A percentile compares a stretch with the other conserved stretches of the same genome.
Conservation (phyloP, 305 asterid genomes). For the Solanum aculeatissimum region DNA sequence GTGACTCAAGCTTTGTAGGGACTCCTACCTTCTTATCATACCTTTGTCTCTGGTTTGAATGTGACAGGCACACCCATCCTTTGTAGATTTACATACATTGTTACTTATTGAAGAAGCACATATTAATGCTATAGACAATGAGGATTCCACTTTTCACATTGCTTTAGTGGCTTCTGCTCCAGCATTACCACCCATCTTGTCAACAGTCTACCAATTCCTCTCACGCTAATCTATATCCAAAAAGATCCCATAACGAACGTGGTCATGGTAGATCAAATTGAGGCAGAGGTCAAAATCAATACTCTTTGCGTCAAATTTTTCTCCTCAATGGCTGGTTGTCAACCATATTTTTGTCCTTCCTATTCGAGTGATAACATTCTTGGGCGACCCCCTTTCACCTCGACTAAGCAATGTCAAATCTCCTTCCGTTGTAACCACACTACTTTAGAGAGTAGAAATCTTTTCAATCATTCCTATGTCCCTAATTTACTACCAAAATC, state of each 20-base stretch:
- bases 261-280: background rate
- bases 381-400: background rate
- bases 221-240: background rate
- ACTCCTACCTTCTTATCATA: background rate
- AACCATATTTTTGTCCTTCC: background rate
- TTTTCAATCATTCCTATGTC: background rate
- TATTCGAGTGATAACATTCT: background rate
- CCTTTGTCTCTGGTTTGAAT: background rate
- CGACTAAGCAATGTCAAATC: background rate
- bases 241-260: background rate
- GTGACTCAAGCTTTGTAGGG: background rate
- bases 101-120: background rate
- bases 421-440: background rate
- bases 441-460: background rate
- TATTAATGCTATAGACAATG: background rate
- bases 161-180: background rate
- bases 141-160: background rate
- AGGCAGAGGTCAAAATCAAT: background rate
- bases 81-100: background rate
- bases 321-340: background rate
- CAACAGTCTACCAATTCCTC: background rate
- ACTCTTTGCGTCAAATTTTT: background rate
- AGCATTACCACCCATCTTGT: background rate
- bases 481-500: background rate
- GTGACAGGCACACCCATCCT: background rate